Percentiles rank a stretch among this genome's conserved stretches.
These are phyloP conservation scores for Coemansia sp. DNA, from an alignment of 192 early-diverging fungal genomes.

Conservation along the genomic window DNA sequence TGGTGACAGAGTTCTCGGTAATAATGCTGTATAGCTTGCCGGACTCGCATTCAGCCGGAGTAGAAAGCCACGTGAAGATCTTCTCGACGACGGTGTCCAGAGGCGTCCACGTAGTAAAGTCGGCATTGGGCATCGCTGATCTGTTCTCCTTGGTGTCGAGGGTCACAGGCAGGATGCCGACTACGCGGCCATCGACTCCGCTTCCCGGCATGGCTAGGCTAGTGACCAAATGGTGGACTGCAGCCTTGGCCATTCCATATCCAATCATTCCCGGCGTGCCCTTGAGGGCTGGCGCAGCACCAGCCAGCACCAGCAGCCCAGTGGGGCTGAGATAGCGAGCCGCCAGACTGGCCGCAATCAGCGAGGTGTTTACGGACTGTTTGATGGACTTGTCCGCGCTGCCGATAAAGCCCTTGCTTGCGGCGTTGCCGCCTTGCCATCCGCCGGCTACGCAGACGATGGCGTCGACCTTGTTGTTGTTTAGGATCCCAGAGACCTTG, in stretches of 20 bases:
- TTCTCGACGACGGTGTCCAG: constrained; percentile 61
- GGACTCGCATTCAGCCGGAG: constrained; percentile 20
- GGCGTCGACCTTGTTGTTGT: constrained; percentile 63
- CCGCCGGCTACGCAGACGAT: constrained; percentile 94
- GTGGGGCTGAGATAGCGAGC: constrained; percentile 60
- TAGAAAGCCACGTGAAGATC: constrained; percentile 33
- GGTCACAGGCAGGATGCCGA: constrained; percentile 69
- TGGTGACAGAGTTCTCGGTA: constrained; percentile 26
- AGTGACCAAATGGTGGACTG: constrained; percentile 84
- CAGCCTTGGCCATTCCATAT: constrained; percentile 93
- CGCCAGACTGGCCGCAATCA: constrained; percentile 81
- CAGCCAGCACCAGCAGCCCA: constrained; percentile 81
- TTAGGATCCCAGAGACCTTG: constrained; percentile 36
- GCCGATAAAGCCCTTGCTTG: constrained; percentile 62
- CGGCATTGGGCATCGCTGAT: constrained; percentile 78
- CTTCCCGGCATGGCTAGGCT: constrained; percentile 65
- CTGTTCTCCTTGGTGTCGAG: constrained; percentile 93
- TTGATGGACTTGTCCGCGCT: constrained; percentile 74
- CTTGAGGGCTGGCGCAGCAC: constrained; percentile 67
- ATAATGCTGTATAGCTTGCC: constrained; percentile 37
- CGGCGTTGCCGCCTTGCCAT: constrained; percentile 89
- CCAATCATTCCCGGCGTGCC: constrained; percentile 82
- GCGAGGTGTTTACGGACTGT: constrained; percentile 79
- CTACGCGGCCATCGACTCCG: constrained; percentile 76
- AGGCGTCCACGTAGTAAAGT: constrained; percentile 84